Evolutionary conservation across 805 yeast genomes (phyloP), one percentile per base, ranked within the genome.

Genomic region (Torulaspora maleeae): DNA sequence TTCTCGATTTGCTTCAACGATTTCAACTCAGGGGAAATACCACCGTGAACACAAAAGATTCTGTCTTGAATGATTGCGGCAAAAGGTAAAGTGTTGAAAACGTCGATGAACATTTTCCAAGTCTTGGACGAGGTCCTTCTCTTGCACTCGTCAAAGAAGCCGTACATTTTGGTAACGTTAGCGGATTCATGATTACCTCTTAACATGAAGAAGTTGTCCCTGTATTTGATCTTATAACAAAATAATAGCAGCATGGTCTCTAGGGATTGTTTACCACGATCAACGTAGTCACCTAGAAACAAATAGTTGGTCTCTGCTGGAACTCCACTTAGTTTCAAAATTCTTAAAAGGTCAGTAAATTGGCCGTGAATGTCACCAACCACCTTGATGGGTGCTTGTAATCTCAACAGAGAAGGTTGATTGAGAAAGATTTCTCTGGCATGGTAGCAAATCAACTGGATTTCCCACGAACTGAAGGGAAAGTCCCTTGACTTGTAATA

Each of bases 171-270:
- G 1, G 98, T 91, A 45, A 93, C 95, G 60, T 87, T 88, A 16
- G 99, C 97, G 67, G 96, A 87, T 70, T 93, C 99, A 69, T 93
- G 99, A 67, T 93, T 93, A 16, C 99, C 99, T 55, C 99, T 74
- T 35, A 93, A 73, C 48, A 93, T 68, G 66, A 91, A 93, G 66
- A 93, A 90, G 68, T 91, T 91, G 60, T 93, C 97, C 0, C 99
- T 98, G 60, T 89, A 91, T 66, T 91, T 91, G 67, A 93, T 90
- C 66, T 93, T 93, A 71, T 88, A 93, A 67, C 97, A 90, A 42
- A 93, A 73, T 49, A 93, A 72, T 39, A 93, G 72, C 49, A 91
- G 70, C 17, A 93, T 89, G 0, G 99, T 93, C 65, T 93, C 99
- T 46, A 93, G 71, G 3, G 95, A 83, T 68, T 93, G 99, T 67